These are phyloP conservation scores for Chalciporus chontae DNA, from an alignment of 768 basidiomycete species.

Conservation along the genomic window DNA sequence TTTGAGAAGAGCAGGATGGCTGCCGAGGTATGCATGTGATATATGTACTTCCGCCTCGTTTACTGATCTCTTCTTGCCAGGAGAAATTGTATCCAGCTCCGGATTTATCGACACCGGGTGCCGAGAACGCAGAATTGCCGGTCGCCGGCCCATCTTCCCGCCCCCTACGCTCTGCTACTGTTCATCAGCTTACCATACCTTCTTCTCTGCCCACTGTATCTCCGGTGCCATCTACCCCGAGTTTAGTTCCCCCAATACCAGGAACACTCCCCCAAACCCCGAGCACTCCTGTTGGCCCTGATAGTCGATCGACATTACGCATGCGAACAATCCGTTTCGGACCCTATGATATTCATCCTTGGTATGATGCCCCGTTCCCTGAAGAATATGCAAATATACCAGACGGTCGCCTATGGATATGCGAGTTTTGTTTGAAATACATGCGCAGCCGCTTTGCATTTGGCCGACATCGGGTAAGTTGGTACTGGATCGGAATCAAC, in stretches of 20 bases:
- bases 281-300: constrained; percentile 22
- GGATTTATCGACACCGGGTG: constrained; percentile 28
- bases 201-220: constrained; percentile 29
- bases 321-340: constrained; percentile 92
- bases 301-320: constrained; percentile 42
- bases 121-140: constrained; percentile 35
- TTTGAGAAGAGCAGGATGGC: constrained; percentile 70
- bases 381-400: constrained; percentile 94
- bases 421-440: constrained; percentile 97
- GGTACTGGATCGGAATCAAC: not conserved
- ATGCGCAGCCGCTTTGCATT: constrained; percentile 93
- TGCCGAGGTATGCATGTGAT: constrained; percentile 71
- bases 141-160: constrained; percentile 57
- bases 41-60: not conserved
- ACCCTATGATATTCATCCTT: constrained; percentile 89
- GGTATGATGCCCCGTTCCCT: constrained; percentile 99
- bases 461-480: constrained; percentile 76
- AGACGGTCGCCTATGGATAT: constrained; percentile 92
- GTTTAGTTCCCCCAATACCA: constrained; percentile 31
- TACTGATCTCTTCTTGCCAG: constrained; percentile 29
- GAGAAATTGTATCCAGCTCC: constrained; percentile 47
- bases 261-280: constrained; percentile 32
- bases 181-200: constrained; percentile 37
- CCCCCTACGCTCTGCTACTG: constrained; percentile 57
- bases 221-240: constrained; percentile 38